phyloP scores from a whole-genome alignment of 306 rosid genomes.

The Cyclanthera cordifolia region DNA sequence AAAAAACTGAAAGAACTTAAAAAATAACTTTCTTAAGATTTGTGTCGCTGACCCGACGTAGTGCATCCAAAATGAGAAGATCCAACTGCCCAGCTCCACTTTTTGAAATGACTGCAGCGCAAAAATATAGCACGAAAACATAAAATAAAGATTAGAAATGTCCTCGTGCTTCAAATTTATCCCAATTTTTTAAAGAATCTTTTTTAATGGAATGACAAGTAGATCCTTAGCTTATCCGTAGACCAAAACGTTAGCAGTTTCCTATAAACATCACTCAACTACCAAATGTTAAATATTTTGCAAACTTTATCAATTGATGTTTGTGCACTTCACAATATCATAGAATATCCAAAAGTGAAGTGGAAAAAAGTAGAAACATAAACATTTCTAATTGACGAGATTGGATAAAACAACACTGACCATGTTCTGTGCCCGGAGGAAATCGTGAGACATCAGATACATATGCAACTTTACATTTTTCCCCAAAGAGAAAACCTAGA shows the following conservation, averaged over 20 bases:
- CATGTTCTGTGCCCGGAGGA: slow-evolving; percentile 65
- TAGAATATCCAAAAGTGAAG: neutral
- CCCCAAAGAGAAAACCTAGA: slow-evolving; percentile 86
- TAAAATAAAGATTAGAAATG: neutral
- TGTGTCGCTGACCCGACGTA: slow-evolving; percentile 42
- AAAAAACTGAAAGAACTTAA: neutral
- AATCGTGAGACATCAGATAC: slow-evolving; percentile 89
- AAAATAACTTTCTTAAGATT: neutral
- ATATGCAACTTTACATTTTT: slow-evolving; percentile 59
- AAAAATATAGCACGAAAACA: slow-evolving; percentile 10
- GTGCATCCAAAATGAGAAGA: slow-evolving; percentile 78
- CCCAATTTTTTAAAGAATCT: neutral
- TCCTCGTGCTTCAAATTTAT: neutral
- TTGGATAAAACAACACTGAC: slow-evolving; percentile 25
- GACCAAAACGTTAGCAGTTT: neutral
- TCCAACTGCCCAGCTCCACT: slow-evolving; percentile 87
- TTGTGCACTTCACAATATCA: neutral
- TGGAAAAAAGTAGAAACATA: neutral
- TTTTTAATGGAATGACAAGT: neutral
- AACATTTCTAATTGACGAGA: neutral
- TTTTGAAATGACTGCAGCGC: slow-evolving; percentile 64
- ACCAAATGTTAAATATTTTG: neutral
- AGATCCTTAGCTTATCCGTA: neutral
- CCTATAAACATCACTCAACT: neutral
- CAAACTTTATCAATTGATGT: neutral